Evolutionary conservation across 768 basidiomycete species (phyloP).

Genomic region (Boletus sp.): DNA sequence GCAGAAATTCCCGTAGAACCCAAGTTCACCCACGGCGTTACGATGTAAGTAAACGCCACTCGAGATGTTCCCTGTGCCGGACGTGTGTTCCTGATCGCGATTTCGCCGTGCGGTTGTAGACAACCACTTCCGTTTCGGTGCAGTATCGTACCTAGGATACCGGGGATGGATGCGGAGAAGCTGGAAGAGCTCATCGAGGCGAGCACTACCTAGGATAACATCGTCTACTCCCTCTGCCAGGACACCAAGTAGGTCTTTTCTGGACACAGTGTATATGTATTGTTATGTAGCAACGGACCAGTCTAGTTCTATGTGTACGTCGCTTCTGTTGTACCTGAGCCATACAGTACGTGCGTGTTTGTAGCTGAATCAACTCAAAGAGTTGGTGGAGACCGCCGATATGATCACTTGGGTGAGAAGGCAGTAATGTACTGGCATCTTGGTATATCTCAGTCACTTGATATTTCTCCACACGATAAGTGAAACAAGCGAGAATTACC

Average conservation of each 20-base stretch:
- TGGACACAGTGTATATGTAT: not conserved
- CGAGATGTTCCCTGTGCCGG: not conserved
- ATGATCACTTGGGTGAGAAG: not conserved
- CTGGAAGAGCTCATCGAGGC: conserved; percentile 15
- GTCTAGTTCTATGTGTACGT: not conserved
- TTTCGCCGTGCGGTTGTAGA: not conserved
- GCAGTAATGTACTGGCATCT: not conserved
- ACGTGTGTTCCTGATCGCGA: not conserved
- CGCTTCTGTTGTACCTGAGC: not conserved
- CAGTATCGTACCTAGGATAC: conserved; percentile 8
- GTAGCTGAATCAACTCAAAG: not conserved
- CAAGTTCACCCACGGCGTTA: not conserved
- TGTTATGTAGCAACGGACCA: not conserved
- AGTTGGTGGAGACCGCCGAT: not conserved
- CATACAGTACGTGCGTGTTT: not conserved
- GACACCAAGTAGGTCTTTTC: not conserved
- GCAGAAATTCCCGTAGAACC: conserved; percentile 18
- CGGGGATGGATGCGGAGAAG: not conserved
- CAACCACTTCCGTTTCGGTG: conserved; percentile 19
- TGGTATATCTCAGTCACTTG: too few species aligned
- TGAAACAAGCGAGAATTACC: too few species aligned
- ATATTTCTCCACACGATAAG: too few species aligned
- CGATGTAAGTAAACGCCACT: conserved; percentile 9
- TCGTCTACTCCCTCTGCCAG: not conserved
- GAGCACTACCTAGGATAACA: conserved; percentile 4